phyloP scores from a whole-genome alignment of 176 grass and related monocot genomes.

The Phragmites australis region DNA sequence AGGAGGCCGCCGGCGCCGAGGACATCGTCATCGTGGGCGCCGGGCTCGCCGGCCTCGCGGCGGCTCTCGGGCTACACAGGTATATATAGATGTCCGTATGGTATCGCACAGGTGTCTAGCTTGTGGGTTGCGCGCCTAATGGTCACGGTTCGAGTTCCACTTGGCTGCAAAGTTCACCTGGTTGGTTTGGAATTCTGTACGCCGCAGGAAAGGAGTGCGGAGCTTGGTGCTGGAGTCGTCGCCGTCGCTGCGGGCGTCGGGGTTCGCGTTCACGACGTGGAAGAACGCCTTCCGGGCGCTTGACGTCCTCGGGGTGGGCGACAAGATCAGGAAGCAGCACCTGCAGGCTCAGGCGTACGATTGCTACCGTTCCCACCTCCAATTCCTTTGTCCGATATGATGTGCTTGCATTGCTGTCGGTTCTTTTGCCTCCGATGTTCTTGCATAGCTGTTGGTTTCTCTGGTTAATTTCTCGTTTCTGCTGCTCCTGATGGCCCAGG shows the following conservation, averaged over 20 bases:
- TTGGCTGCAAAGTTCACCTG: not conserved
- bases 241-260: conserved; percentile 51
- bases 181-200: not conserved
- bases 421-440: too few relatives aligned
- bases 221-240: conserved; percentile 85
- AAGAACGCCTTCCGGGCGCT: conserved; percentile 69
- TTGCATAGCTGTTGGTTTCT: too few relatives aligned
- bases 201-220: conserved; percentile 58
- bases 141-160: not conserved
- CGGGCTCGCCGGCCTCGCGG: conserved; percentile 63
- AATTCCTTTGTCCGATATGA: not conserved
- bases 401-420: too few relatives aligned
- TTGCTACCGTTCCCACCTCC: not conserved
- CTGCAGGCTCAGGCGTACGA: conserved; percentile 34
- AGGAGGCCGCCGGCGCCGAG: conserved; percentile 26
- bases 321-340: conserved; percentile 62
- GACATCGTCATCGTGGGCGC: conserved; percentile 68
- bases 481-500: too few relatives aligned
- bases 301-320: conserved; percentile 67
- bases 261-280: conserved; percentile 58
- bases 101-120: too few relatives aligned
- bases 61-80: conserved; percentile 66
- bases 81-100: too few relatives aligned
- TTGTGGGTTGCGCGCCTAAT: too few relatives aligned
- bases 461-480: too few relatives aligned